Evolutionary conservation across 768 basidiomycete species (phyloP).

Genomic region (Tricholomella constricta): DNA sequence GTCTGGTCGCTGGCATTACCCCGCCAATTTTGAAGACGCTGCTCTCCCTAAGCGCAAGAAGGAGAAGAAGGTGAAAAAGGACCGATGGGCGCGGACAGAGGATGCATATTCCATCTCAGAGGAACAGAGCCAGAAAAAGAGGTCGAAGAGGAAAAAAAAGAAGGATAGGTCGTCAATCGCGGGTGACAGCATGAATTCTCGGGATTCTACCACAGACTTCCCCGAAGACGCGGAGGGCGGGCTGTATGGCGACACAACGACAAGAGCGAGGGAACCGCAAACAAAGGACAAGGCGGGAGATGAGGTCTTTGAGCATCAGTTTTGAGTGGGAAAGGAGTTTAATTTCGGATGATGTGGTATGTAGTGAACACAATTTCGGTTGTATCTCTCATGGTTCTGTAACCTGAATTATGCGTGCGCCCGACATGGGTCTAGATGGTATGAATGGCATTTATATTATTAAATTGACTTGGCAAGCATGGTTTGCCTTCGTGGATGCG

Average conservation of each 20-base stretch:
- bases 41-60: constrained; percentile 50
- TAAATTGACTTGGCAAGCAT: constrained; percentile 6
- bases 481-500: neutral
- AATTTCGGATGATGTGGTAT: constrained; percentile 2
- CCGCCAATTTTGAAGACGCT: constrained; percentile 78
- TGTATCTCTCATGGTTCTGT: neutral
- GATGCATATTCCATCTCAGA: constrained; percentile 71
- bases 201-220: constrained; percentile 47
- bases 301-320: constrained; percentile 67
- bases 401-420: neutral
- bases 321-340: constrained; percentile 37
- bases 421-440: constrained; percentile 10
- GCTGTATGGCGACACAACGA: constrained; percentile 51
- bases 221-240: constrained; percentile 77
- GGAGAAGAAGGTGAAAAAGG: constrained; percentile 82
- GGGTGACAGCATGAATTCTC: constrained; percentile 36
- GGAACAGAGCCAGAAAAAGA: constrained; percentile 47
- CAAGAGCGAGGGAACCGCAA: constrained; percentile 19
- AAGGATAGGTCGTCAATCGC: constrained; percentile 51
- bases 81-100: constrained; percentile 84
- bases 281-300: constrained; percentile 39
- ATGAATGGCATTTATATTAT: constrained; percentile 3
- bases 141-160: constrained; percentile 74
- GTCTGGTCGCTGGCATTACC: constrained; percentile 79
- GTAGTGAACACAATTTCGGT: constrained; percentile 6